Conservation (phyloP, 805 yeast species). For the Wickerhamomyces tratensis region DNA sequence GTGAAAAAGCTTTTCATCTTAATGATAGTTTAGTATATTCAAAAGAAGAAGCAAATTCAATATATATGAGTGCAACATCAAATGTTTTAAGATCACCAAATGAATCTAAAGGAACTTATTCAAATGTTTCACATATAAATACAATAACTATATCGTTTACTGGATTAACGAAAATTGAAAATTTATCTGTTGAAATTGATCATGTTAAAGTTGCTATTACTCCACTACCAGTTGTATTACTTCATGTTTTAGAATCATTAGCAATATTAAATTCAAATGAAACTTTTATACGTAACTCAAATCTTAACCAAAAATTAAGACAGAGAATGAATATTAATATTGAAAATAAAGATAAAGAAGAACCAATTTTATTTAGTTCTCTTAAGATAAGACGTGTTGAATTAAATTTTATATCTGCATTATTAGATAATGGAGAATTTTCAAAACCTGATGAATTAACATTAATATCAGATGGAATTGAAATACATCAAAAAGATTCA, state of each 20-base stretch:
- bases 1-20: constrained; percentile 17
- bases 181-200: constrained; percentile 25
- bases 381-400: constrained; percentile 27
- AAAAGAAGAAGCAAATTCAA: constrained; percentile 57
- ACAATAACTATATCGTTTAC: constrained; percentile 32
- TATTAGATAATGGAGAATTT: constrained; percentile 31
- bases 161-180: constrained; percentile 29
- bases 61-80: constrained; percentile 77
- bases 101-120: constrained; percentile 1
- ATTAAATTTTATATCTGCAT: constrained; percentile 37
- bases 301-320: constrained; percentile 3
- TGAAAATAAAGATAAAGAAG: neutral
- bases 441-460: constrained; percentile 23
- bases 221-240: constrained; percentile 21
- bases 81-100: constrained; percentile 25
- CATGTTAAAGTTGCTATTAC: constrained; percentile 28
- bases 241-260: constrained; percentile 19
- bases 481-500: constrained; percentile 33
- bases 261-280: constrained; percentile 5
- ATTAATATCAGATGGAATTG: constrained; percentile 20
- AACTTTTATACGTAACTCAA: constrained; percentile 4
- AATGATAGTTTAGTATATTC: constrained; percentile 55
- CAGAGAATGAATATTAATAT: neutral
- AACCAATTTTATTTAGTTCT: constrained; percentile 23
- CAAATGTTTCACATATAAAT: constrained; percentile 20